These are phyloP conservation scores for Peronospora tabacina DNA, from an alignment of 352 stramenopile species.

Conservation along the genomic window DNA sequence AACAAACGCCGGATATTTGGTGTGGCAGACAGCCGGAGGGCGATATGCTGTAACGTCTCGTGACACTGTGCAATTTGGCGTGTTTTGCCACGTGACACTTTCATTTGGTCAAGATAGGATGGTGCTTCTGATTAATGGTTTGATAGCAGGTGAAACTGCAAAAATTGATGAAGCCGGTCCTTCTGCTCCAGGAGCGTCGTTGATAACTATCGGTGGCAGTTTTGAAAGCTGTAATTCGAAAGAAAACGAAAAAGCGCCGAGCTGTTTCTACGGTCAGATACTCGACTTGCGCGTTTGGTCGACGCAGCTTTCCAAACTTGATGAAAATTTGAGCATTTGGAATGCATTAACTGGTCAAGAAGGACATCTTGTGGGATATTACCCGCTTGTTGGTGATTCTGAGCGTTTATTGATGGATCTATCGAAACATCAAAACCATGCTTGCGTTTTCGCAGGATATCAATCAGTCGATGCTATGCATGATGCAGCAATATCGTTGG, in stretches of 20 bases:
- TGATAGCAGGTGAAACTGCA: slow-evolving; percentile 28
- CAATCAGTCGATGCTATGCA: slow-evolving; percentile 20
- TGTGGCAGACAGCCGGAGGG: slow-evolving; percentile 44
- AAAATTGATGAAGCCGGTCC: slow-evolving; percentile 25
- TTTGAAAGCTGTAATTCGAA: slow-evolving; percentile 29
- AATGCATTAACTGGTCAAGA: slow-evolving; percentile 32
- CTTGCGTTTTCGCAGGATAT: slow-evolving; percentile 47
- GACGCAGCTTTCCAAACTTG: slow-evolving; percentile 22
- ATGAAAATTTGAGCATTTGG: slow-evolving; percentile 27
- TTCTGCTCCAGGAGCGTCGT: slow-evolving; percentile 23
- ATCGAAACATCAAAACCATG: slow-evolving; percentile 68
- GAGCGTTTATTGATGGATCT: slow-evolving; percentile 62
- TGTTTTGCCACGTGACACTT: slow-evolving; percentile 59
- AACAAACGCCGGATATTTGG: slow-evolving; percentile 30
- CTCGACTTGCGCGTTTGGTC: slow-evolving; percentile 70
- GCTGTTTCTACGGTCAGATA: slow-evolving; percentile 56
- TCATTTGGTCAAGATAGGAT: slow-evolving; percentile 34
- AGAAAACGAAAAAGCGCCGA: slow-evolving; percentile 17
- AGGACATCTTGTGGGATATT: slow-evolving; percentile 58
- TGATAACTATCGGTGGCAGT: slow-evolving; percentile 45
- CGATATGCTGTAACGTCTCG: slow-evolving; percentile 33
- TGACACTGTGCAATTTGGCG: slow-evolving; percentile 32
- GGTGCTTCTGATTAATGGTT: slow-evolving; percentile 41
- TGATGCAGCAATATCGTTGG: slow-evolving; percentile 14
- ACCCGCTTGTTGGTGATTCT: slow-evolving; percentile 56